Conservation (phyloP, 2,329 filamentous ascomycete genomes). For the Alternaria gaisen region DNA sequence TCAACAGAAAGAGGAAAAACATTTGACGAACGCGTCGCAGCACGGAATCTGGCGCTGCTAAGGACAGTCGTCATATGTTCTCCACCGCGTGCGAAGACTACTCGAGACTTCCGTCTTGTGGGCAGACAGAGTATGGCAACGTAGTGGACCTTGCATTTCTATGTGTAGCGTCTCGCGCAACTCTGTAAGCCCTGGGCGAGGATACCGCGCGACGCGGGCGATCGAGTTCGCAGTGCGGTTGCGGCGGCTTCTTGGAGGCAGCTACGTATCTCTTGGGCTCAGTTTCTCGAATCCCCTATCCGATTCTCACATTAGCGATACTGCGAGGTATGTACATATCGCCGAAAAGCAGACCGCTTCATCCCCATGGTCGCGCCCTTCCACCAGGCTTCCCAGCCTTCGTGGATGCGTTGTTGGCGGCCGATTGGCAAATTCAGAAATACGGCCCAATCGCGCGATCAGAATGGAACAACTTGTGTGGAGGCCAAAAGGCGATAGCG, state of each 20-base stretch:
- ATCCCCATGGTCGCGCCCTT: conserved; percentile 13
- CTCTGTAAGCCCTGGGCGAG: conserved; percentile 36
- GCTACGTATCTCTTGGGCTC: conserved; percentile 1
- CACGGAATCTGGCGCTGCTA: conserved; percentile 22
- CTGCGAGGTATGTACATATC: conserved; percentile 13
- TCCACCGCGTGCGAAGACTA: conserved; percentile 22
- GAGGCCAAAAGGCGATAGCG: conserved; percentile 15
- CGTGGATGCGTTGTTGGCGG: conserved; percentile 7
- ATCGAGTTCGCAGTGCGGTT: conserved; percentile 21
- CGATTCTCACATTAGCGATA: conserved; percentile 30
- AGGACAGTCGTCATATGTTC: conserved; percentile 15
- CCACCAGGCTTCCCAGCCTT: conserved; percentile 14
- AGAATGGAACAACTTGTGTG: conserved; percentile 5
- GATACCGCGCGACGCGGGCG: conserved; percentile 23
- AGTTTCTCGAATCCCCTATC: conserved; percentile 12
- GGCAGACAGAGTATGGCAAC: conserved; percentile 8
- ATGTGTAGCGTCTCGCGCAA: conserved; percentile 38
- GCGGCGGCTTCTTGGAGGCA: conserved; percentile 14
- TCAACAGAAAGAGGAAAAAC: conserved; percentile 14
- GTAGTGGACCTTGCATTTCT: conserved; percentile 42
- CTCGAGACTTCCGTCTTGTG: conserved; percentile 18
- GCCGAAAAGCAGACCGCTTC: conserved; percentile 24
- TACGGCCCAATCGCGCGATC: not conserved
- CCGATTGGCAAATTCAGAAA: not conserved
- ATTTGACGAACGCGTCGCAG: conserved; percentile 22